Conservation (phyloP, 1,139 yeast genomes). For the Pichia sp. region DNA sequence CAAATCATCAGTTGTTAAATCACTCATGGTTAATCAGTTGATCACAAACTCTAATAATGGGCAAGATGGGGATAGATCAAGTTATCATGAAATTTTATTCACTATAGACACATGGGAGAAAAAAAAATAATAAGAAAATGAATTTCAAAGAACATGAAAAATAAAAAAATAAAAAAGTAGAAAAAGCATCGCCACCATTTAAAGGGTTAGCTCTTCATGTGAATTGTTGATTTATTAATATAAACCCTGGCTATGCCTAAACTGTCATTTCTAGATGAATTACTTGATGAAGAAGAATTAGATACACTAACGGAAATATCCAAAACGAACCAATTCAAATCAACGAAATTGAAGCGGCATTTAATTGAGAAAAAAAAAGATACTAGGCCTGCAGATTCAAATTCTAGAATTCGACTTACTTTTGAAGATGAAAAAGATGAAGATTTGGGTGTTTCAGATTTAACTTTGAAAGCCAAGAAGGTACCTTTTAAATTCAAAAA, state of each 20-base stretch:
- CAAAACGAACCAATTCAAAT: neutral
- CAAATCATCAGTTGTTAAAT: constrained; percentile 4
- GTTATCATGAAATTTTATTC: too few species aligned
- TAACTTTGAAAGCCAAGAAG: neutral
- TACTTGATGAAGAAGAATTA: neutral
- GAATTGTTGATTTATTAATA: too few species aligned
- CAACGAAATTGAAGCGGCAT: constrained; percentile 1
- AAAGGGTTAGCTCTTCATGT: too few species aligned
- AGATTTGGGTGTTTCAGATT: neutral
- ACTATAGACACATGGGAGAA: too few species aligned
- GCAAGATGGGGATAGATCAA: too few species aligned
- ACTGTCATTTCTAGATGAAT: neutral
- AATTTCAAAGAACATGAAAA: too few species aligned
- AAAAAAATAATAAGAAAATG: too few species aligned
- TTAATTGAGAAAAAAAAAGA: neutral
- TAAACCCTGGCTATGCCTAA: neutral
- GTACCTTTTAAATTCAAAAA: neutral
- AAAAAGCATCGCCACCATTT: too few species aligned
- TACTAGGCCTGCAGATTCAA: neutral
- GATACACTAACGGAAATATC: neutral
- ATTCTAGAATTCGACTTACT: neutral
- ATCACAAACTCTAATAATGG: too few species aligned
- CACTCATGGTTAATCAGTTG: constrained; percentile 8
- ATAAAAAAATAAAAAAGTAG: too few species aligned
- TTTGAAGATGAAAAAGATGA: neutral